These are phyloP conservation scores for Bacidia gigantensis DNA, from an alignment of 495 filamentous ascomycete species.

Conservation along the genomic window DNA sequence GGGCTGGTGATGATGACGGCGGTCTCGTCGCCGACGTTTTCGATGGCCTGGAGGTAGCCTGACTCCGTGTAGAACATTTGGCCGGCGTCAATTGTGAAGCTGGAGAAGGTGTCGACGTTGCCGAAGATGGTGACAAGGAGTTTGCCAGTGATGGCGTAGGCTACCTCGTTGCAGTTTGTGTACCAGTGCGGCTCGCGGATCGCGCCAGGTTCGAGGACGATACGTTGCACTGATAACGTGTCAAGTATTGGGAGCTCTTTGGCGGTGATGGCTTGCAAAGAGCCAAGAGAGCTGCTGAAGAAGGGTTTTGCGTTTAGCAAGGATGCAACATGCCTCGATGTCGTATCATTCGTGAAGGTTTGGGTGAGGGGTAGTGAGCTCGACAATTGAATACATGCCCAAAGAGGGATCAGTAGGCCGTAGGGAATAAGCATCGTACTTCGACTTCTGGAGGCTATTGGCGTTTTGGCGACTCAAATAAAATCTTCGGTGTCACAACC, in stretches of 20 bases:
- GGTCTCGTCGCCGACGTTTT: neutral
- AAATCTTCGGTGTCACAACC: no score
- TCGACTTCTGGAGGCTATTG: no score
- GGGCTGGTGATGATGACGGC: neutral
- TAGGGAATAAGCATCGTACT: no score
- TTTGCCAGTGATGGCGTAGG: neutral
- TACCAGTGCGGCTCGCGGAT: conserved; percentile 1
- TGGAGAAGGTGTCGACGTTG: neutral
- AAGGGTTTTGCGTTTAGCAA: neutral
- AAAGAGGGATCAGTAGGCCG: no score
- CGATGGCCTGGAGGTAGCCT: neutral
- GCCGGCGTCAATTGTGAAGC: neutral
- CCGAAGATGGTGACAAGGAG: neutral
- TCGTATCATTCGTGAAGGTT: neutral
- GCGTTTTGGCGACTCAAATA: no score
- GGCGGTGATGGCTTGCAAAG: neutral
- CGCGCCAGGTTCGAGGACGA: neutral
- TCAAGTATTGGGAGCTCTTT: neutral
- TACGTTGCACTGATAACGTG: neutral
- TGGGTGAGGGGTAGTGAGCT: neutral
- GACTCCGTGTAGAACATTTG: conserved; percentile 1
- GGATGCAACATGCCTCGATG: neutral
- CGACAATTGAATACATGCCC: no score
- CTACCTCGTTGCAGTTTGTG: neutral
- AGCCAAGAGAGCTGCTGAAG: neutral